These are phyloP conservation scores for Suillus americanus DNA, from an alignment of 768 basidiomycete species.

Conservation along the genomic window DNA sequence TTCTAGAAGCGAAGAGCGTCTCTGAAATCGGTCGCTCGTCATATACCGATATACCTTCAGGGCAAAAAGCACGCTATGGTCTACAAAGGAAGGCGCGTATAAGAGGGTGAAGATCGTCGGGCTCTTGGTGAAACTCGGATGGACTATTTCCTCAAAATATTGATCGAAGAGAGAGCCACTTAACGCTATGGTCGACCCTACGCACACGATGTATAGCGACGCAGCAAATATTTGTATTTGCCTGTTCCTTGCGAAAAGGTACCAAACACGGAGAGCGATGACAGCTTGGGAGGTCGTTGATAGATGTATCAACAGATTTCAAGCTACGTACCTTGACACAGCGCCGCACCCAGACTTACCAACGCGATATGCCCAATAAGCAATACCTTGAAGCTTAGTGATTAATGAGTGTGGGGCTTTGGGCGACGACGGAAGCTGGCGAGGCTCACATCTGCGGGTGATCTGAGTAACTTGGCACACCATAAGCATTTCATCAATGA, in stretches of 20 bases:
- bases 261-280: conserved; percentile 13
- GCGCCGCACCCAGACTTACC: background rate
- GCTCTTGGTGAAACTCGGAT: background rate
- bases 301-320: background rate
- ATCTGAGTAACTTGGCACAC: background rate
- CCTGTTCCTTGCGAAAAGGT: conserved; percentile 7
- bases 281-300: background rate
- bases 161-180: background rate
- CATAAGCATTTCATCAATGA: background rate
- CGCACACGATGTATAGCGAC: background rate
- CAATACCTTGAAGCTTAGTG: background rate
- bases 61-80: conserved; percentile 8
- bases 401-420: background rate
- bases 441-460: conserved; percentile 7
- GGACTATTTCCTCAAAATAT: background rate
- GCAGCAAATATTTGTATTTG: conserved; percentile 3
- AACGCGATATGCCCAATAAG: background rate
- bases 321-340: conserved; percentile 11
- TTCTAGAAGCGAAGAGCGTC: conserved; percentile 2
- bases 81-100: conserved; percentile 1
- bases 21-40: conserved; percentile 4
- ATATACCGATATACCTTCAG: conserved; percentile 11
- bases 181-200: background rate
- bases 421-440: background rate
- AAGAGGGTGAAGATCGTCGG: background rate